phyloP scores from a whole-genome alignment of 441 rosid genomes.

The Dalechampia spathulata region DNA sequence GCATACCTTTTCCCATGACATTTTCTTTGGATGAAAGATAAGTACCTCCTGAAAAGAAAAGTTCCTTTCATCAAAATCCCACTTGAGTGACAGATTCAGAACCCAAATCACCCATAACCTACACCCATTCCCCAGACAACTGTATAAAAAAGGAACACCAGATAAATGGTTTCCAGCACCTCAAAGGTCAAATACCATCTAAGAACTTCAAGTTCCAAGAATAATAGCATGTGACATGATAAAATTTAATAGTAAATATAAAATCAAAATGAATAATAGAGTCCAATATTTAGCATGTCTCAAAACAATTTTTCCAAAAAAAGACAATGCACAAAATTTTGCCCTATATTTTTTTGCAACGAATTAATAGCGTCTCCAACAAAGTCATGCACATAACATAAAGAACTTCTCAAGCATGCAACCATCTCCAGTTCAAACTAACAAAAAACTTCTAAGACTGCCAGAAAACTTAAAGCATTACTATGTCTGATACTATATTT shows the following conservation, averaged over 20 bases:
- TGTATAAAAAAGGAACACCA: conserved; percentile 1
- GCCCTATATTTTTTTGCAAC: no score
- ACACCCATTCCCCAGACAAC: conserved; percentile 9
- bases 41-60: conserved; percentile 84
- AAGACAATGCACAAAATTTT: neutral
- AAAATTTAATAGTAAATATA: neutral
- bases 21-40: conserved; percentile 75
- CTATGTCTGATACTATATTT: no score
- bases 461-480: no score
- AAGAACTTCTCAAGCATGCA: no score
- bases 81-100: conserved; percentile 18
- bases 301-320: neutral
- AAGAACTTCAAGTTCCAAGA: conserved; percentile 7
- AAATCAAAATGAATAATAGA: neutral
- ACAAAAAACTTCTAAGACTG: no score
- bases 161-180: conserved; percentile 5
- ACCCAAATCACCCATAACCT: conserved; percentile 19
- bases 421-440: no score
- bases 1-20: conserved; percentile 89
- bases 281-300: neutral
- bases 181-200: conserved; percentile 5
- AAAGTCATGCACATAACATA: no score
- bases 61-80: conserved; percentile 40
- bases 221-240: neutral
- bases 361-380: no score